phyloP scores from a whole-genome alignment of 2,329 filamentous ascomycete genomes.

The Pestalotiopsis sp. region DNA sequence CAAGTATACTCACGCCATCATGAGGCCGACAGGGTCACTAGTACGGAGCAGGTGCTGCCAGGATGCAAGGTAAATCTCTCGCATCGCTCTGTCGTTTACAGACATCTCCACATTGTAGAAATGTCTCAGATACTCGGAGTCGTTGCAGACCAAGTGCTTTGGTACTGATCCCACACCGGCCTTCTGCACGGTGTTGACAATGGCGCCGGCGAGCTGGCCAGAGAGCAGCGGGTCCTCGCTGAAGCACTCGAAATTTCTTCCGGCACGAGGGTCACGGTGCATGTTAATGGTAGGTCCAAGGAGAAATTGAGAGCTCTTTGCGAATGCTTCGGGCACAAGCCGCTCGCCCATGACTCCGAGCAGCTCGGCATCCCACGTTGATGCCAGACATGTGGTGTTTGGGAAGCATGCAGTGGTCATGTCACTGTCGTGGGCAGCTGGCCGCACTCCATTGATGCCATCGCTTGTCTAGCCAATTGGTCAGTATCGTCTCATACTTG shows the following conservation, averaged over 20 bases:
- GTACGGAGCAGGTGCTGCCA: conserved; percentile 20
- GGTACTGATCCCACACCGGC: conserved; percentile 26
- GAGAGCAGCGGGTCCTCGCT: conserved; percentile 45
- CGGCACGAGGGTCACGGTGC: conserved; percentile 42
- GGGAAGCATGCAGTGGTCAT: conserved; percentile 19
- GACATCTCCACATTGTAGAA: conserved; percentile 18
- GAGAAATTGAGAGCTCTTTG: conserved; percentile 71
- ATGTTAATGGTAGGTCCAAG: conserved; percentile 62
- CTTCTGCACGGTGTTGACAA: conserved; percentile 38
- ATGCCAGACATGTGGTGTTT: conserved; percentile 18
- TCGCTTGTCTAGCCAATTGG: conserved; percentile 14
- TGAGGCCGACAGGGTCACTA: conserved; percentile 16
- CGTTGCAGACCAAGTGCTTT: conserved; percentile 65
- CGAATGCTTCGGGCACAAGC: conserved; percentile 19
- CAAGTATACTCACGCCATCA: conserved; percentile 18
- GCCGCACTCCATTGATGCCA: conserved; percentile 19
- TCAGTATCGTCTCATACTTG: not conserved
- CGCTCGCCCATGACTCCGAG: conserved; percentile 16
- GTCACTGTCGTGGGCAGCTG: conserved; percentile 14
- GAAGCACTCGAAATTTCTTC: conserved; percentile 45
- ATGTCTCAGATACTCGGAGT: conserved; percentile 24
- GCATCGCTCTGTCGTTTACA: conserved; percentile 12
- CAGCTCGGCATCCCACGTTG: conserved; percentile 20
- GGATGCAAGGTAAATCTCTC: conserved; percentile 22
- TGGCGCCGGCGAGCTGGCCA: conserved; percentile 39